These are phyloP conservation scores for Camellia japonica DNA, from an alignment of 148 eudicot genomes.

Conservation along the genomic window DNA sequence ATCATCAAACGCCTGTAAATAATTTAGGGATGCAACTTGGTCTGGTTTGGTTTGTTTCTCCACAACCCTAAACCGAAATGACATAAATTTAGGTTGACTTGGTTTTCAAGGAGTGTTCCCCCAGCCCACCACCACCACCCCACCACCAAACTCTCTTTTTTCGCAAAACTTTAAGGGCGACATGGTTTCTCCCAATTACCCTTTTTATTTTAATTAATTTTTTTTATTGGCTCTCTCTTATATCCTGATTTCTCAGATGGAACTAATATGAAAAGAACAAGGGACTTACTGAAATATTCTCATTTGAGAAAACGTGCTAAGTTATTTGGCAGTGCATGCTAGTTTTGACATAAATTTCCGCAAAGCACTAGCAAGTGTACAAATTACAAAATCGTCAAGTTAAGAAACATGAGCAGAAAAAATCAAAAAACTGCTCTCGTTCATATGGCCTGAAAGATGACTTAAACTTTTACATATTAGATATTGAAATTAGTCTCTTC, in stretches of 20 bases:
- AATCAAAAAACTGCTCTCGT: neutral
- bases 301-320: neutral
- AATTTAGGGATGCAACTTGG: neutral
- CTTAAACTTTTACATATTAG: neutral
- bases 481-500: neutral
- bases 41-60: neutral
- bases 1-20: neutral
- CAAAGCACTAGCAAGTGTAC: neutral
- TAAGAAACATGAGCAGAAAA: neutral
- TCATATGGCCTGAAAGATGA: neutral
- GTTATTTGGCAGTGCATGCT: neutral
- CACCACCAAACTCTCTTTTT: neutral
- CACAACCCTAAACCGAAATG: neutral
- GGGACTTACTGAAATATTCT: neutral
- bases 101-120: neutral
- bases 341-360: neutral
- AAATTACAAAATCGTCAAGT: neutral
- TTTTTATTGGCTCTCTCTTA: neutral
- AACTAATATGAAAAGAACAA: neutral
- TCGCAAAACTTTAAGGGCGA: neutral
- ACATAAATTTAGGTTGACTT: neutral
- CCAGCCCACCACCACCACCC: neutral
- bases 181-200: neutral
- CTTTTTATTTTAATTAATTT: neutral
- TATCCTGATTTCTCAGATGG: neutral